Evolutionary conservation across 225 moss, liverwort and hornwort species (phyloP), one percentile per base, ranked within the genome.

Genomic region (Takakia lepidozioides): DNA sequence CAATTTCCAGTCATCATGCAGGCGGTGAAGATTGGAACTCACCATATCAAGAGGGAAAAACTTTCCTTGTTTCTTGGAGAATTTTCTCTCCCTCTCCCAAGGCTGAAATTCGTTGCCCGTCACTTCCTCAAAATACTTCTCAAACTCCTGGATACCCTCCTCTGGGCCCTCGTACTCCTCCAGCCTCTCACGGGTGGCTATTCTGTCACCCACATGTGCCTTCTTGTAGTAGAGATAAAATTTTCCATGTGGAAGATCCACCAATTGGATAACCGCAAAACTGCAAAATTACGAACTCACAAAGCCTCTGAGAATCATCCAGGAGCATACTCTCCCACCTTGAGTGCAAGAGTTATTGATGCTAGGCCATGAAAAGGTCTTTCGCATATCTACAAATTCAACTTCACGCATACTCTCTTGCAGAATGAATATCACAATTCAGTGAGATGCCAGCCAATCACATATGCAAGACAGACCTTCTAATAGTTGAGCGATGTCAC

Each of bases 41-140:
- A 74, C 68, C 83, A 84, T 75, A 9, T 84, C 83, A 26, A 79
- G 15, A 0, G 83, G 83, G 6, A 58, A 66, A 37, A 68, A 79
- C 19, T 84, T 84, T 32, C 60, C 69, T 3, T 45, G 51, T 48
- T 59, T 72, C 61, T 84, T 84, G 1, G 41, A 32, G 16, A 84
- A 45, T 4, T 55, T 62, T 32, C 78, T 84, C 55, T 78, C 49
- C 6, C 40, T 48, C 44, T 84, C 72, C 78, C 78, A 84, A 0
- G 51, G 48, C 19, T 65, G 46, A 25, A 83, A 83, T 4, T 38
- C n/a, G 2, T 78, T 83, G 3, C 83, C 83, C 0, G 71, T 75
- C 68, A 83, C 14, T 1, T 69, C 37, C 49, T 75, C 60, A 23
- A 84, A 84, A 6, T 75, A 38, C 27, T 56, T 72, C 19, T 19